phyloP scores from a whole-genome alignment of 2,329 filamentous ascomycete species.

The Beauveria pseudobassiana region DNA sequence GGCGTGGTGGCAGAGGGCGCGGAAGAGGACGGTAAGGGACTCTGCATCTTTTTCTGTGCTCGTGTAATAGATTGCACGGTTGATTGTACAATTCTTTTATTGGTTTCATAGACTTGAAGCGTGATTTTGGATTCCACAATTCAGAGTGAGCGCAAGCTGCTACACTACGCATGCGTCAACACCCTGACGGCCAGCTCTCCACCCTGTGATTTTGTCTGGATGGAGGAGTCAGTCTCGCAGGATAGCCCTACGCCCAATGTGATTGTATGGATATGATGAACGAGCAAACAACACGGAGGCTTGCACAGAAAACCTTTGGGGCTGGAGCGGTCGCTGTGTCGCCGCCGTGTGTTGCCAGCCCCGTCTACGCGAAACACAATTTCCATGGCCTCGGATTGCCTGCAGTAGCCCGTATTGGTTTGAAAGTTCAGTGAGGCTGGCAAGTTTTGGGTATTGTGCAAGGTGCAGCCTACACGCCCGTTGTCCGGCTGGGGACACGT shows the following conservation, averaged over 20 bases:
- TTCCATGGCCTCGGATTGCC: no score
- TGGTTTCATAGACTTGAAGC: background rate
- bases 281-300: background rate
- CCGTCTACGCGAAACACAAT: no score
- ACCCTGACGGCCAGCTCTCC: background rate
- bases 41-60: background rate
- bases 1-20: conserved; percentile 18
- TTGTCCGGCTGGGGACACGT: no score
- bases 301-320: background rate
- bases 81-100: background rate
- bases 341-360: no score
- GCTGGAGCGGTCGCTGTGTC: no score
- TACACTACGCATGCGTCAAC: background rate
- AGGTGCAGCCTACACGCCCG: no score
- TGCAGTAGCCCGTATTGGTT: no score
- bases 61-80: background rate
- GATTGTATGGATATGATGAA: background rate
- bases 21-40: conserved; percentile 15
- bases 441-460: no score
- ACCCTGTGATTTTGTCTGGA: background rate
- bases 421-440: no score
- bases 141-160: background rate
- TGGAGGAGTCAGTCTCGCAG: background rate
- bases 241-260: no score
- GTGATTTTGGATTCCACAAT: background rate